Base-by-base conservation (phyloP, 495 filamentous ascomycete species). In the Daldinia concentrica region DNA sequence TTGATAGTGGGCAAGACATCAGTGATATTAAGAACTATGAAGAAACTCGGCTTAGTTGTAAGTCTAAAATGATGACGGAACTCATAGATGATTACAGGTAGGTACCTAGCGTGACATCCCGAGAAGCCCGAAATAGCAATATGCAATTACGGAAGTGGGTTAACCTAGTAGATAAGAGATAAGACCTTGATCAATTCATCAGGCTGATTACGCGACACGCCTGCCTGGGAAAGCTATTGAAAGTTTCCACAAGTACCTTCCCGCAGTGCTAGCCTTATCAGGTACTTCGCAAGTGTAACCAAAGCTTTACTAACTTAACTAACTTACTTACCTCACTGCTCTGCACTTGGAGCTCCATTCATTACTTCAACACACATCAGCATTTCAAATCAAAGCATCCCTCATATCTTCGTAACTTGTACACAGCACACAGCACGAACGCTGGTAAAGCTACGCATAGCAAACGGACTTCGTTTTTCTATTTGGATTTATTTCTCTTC, bases 191-290 rank as follows among this genome's bases (percentile, higher is more conserved):
- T 58, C 72, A 41, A 29, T 67, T 59, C 70, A 76, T 74, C 56
- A 66, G 64, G 66, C 70, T 73, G 74, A 76, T 76, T 76, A 76
- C 74, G 74, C 58, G 74, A 72, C 74, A 60, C 74, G 73, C 73
- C 73, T 76, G 74, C 74, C 74, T 76, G 45, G 58, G 26, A 57
- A 55, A 61, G 64, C 52, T 50, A 48, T 24, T 45, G 66, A 52
- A 54, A 54, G 50, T 27, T 29, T n/a, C 50, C 50, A 30, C 50
- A 54, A 52, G 66, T 68, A 60, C 64, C 74, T 67, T 66, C 68
- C 63, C 54, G 64, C 64, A 72, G 55, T 34, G 58, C 26, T 68
- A 73, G 65, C 61, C 65, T 62, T 34, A 34, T 26, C 22, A 41
- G 55, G 48, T 51, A 61, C 55, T 39, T 50, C 24, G 37, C 32